Conservation (phyloP, 352 stramenopile species). For the Phytophthora tubulina region DNA sequence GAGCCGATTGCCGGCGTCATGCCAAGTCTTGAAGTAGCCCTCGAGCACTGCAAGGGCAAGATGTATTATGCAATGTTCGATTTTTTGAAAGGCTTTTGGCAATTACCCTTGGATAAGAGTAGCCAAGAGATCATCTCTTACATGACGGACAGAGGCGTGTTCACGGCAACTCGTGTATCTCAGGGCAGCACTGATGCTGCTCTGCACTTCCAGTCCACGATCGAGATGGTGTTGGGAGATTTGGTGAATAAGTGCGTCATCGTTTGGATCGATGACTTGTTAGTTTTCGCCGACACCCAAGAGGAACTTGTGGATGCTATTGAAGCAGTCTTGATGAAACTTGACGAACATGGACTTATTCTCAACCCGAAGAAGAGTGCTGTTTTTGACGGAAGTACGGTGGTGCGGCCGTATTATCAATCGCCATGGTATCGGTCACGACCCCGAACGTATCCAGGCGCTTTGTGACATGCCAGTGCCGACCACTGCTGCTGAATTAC, state of each 20-base stretch:
- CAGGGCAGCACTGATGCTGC: neutral
- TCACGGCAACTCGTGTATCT: neutral
- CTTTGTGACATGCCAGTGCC: constrained; percentile 1
- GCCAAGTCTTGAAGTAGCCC: constrained; percentile 2
- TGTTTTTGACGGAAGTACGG: constrained; percentile 25
- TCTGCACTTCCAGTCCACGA: neutral
- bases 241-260: neutral
- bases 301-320: neutral
- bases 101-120: neutral
- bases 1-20: constrained; percentile 17
- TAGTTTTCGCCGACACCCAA: neutral
- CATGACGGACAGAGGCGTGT: neutral
- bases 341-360: constrained; percentile 20
- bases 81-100: neutral
- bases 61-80: neutral
- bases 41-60: neutral
- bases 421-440: constrained; percentile 15
- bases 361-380: constrained; percentile 34
- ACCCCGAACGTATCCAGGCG: constrained; percentile 18
- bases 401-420: constrained; percentile 40
- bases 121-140: neutral
- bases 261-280: neutral
- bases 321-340: neutral
- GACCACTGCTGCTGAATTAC: constrained; percentile 27
- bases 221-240: neutral